These are phyloP conservation scores for Thalassiosira profunda DNA, from an alignment of 108 stramenopile species.

Conservation along the genomic window DNA sequence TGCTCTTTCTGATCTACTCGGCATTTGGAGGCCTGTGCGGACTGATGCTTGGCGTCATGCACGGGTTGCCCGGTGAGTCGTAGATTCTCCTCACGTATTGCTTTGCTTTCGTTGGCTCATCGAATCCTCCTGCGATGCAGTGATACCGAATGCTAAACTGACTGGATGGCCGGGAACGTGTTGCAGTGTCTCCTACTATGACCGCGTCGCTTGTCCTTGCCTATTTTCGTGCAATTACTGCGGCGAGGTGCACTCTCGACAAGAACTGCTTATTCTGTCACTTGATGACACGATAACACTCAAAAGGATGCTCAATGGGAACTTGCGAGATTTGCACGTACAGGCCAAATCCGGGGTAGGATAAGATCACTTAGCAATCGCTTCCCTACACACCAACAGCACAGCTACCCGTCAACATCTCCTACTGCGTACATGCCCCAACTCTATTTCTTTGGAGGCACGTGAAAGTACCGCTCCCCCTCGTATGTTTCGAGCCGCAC, in stretches of 20 bases:
- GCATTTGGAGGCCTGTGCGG: constrained; percentile 32
- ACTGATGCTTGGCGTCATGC: constrained; percentile 21
- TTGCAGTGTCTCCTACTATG: constrained; percentile 25
- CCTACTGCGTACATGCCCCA: no score
- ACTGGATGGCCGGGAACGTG: constrained; percentile 24
- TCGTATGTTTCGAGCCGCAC: constrained; percentile 76
- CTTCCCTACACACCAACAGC: no score
- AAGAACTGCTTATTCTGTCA: constrained; percentile 20
- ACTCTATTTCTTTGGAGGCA: constrained; percentile 60
- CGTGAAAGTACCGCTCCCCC: constrained; percentile 76
- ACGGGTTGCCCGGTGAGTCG: constrained; percentile 30
- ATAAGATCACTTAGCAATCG: no score
- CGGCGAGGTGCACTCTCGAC: constrained; percentile 33
- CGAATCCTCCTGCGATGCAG: no score
- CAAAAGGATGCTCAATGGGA: constrained; percentile 17
- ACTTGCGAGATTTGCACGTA: no score
- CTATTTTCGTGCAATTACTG: constrained; percentile 38
- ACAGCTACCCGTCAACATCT: no score
- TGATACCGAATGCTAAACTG: background rate
- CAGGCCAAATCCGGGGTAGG: no score
- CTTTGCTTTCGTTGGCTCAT: no score
- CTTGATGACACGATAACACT: constrained; percentile 31
- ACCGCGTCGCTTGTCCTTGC: constrained; percentile 33
- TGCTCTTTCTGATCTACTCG: constrained; percentile 4
- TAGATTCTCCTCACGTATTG: no score